Evolutionary conservation across 805 yeast species (phyloP), one percentile per base, ranked within the genome.

Genomic region (Schizosaccharomyces japonicus): DNA sequence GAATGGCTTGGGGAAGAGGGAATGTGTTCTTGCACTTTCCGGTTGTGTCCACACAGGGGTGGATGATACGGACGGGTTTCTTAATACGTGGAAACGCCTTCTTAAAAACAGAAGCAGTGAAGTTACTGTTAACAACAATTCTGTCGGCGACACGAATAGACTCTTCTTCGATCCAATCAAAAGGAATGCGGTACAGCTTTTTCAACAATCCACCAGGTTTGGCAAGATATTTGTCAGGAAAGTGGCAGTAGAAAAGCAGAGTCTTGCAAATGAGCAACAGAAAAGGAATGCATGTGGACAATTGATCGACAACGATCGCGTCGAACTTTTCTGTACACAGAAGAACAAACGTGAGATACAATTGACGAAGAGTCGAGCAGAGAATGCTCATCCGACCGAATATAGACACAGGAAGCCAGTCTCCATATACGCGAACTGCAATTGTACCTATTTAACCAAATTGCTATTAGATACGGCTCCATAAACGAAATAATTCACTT

Each of bases 211-310:
- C 64, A 1, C 46, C 31, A 48, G 77, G 76, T 17, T 65, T 64
- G 0, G 94, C 78, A 39, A 87, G 64, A 45, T 78, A 66, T 57
- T 79, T 78, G 60, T 90, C 99, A 0, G 99, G 98, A 60, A 87
- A 87, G 64, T 90, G 99, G 57, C 98, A 85, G 61, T 90, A 90
- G 58, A 87, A 90, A 47, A 90, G 62, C 2, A 80, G 69, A 1
- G 78, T 59, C 8, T 51, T 45, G 6, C 48, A 42, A 11, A 29
- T 44, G 26, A 46, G 39, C 8, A 25, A 75, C 19, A 90, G 55
- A 13, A 85, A 52, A 4, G 96, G 96, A 3, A 83, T 66, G 53
- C 92, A 76, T 50, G 82, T 76, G 2, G 94, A 75, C 49, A 90
- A 68, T 60, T 87, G 95, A 63, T 90, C 99, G 29, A 90, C 76